Base-by-base conservation (phyloP, 2,329 filamentous ascomycete genomes). In the Pezizomycotina sp. region DNA sequence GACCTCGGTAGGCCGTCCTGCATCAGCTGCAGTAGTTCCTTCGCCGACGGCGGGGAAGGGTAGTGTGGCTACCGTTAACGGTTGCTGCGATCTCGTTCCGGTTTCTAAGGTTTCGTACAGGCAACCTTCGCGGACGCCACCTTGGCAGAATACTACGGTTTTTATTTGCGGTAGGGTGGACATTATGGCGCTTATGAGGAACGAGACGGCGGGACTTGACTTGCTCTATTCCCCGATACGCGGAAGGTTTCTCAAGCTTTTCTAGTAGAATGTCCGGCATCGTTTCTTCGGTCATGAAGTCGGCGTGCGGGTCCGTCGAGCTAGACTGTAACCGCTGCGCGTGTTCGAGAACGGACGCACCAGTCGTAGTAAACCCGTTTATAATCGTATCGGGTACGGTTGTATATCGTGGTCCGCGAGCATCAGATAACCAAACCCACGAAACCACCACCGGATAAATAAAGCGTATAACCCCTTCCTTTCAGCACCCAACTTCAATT, bases 371-470 rank as follows among this genome's bases (percentile, higher is more conserved):
- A 56, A 89, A 92, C 2, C 78, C 75, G 44, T 83, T 84, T 55
- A 89, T 76, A 13, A 77, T 74, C 0, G 81, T 71, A 92, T 77
- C 0, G 84, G 84, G 54, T 92, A 93, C 0, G 81, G 81, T 35
- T 67, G 62, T 27, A 81, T 68, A 4, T 62, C 58, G 50, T 86
- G 78, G 47, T 70, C 68, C 53, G 77, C 74, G 77, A 92, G 84
- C 34, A 92, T 64, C 52, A 92, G 73, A 56, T 81, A 91, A 5
- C 83, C 84, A 64, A 91, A 92, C 10, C 84, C 84, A 22, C 84
- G 66, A 53, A 92, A 92, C 0, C 84, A 84, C 15, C 84, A 84
- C 27, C 84, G 84, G 38, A 93, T 71, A 54, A 84, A 92, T 6
- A 92, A 62, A 21, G 77, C 71, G 38, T 83, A 63, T 4, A 67